A percentile compares a stretch with the other conserved stretches of the same genome.
These are phyloP conservation scores for Chrysanthemum makinoi DNA, from an alignment of 129 eudicot genomes.

Conservation along the genomic window DNA sequence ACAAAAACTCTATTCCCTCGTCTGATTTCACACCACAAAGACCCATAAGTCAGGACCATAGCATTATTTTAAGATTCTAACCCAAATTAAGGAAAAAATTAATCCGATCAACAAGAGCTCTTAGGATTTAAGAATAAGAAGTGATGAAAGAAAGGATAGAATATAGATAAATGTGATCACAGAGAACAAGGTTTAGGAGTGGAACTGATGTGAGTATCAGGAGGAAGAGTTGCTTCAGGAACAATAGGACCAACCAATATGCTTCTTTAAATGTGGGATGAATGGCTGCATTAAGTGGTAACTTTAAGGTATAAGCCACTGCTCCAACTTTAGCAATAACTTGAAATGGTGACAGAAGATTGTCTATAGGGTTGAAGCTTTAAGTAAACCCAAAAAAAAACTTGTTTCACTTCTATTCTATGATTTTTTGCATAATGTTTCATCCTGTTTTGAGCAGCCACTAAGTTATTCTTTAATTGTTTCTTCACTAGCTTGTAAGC, in stretches of 20 bases:
- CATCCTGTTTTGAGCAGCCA: too few species aligned
- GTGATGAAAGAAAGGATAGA: too few species aligned
- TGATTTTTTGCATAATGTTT: not conserved
- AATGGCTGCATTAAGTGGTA: not conserved
- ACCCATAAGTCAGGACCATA: too few species aligned
- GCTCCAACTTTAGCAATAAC: not conserved
- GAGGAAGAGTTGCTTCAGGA: not conserved
- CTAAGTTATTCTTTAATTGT: too few species aligned
- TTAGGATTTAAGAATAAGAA: too few species aligned
- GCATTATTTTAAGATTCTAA: too few species aligned
- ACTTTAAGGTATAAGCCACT: constrained; percentile 1
- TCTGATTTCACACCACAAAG: too few species aligned
- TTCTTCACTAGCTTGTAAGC: too few species aligned
- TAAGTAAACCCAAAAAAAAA: not conserved
- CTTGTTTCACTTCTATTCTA: not conserved
- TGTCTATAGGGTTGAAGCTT: not conserved
- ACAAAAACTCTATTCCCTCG: too few species aligned
- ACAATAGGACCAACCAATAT: not conserved
- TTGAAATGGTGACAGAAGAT: not conserved
- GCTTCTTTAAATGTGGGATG: not conserved
- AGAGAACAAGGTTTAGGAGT: not conserved
- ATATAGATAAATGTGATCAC: too few species aligned
- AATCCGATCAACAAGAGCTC: too few species aligned
- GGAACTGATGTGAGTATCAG: not conserved
- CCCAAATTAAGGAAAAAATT: too few species aligned